Evolutionary conservation across 1,139 yeast species (phyloP), one percentile per base, ranked within the genome.

Genomic region (Sugiyamaella grinbergsii): DNA sequence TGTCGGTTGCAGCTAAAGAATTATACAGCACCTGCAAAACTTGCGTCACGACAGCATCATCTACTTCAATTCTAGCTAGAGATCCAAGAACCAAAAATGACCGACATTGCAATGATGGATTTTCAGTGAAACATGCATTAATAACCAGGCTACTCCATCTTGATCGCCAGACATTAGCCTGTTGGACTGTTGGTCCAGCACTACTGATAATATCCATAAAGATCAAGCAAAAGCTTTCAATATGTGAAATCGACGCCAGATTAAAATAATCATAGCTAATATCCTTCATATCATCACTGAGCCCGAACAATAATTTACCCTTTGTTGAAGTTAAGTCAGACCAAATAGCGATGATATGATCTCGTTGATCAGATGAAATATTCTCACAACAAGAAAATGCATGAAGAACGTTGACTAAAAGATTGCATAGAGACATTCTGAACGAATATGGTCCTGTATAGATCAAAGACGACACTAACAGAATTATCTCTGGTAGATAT

Each of bases 61-160:
- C 78, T 15, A 85, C 78, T 29, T 90, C 90, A 16, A 73, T 69
- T 56, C 79, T 81, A 0, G 89, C 78, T 40, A 88, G 67, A 41
- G 85, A 81, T 33, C 96, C 95, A 26, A 86, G 75, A 5, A 87
- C 77, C 57, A 88, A 72, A 51, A 86, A 72, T 0, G 94, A 89
- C 50, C 95, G 74, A 6, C 82, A 80, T 62, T 88, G 91, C 51
- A 88, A 74, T 22, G 83, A 77, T 0, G 91, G 81, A 28, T 76
- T 75, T 42, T 77, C 74, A 59, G 58, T 49, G 42, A 84, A 83
- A 0, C 90, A 86, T 18, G 85, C 78, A 57, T 81, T 82, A 59
- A 84, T 72, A 1, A 85, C 80, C 60, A 81, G 78, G 26, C 85
- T 75, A 56, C 81, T 76, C 89, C 93, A 87, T 52, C 86, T 76